These are phyloP conservation scores for Anacardium occidentale DNA, from an alignment of 345 rosid genomes.

Conservation along the genomic window DNA sequence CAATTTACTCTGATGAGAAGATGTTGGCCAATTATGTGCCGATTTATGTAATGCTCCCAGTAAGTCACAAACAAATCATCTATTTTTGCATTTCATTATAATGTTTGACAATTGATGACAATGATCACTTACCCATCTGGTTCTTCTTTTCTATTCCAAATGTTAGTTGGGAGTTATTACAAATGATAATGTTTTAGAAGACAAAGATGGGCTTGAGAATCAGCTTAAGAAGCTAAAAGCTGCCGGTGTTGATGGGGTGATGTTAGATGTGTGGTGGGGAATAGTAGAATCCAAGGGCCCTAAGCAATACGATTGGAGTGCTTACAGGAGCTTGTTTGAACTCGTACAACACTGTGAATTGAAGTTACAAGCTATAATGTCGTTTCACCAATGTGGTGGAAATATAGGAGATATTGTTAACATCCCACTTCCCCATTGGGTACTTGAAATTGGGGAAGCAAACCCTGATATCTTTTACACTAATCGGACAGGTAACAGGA, in stretches of 20 bases:
- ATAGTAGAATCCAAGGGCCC: conserved; percentile 65
- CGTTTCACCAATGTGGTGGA: conserved; percentile 88
- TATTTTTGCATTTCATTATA: background rate
- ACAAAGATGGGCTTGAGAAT: conserved; percentile 35
- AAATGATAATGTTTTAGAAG: conserved; percentile 49
- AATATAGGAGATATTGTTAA: conserved; percentile 73
- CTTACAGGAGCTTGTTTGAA: conserved; percentile 63
- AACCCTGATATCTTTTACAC: conserved; percentile 74
- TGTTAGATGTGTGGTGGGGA: conserved; percentile 93
- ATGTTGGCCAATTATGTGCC: conserved; percentile 73
- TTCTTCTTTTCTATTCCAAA: background rate
- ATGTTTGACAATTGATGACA: background rate
- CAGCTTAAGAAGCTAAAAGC: conserved; percentile 64
- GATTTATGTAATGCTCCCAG: conserved; percentile 82
- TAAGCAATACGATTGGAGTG: conserved; percentile 64
- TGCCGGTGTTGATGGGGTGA: conserved; percentile 73
- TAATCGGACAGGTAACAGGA: conserved; percentile 51
- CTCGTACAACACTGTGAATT: conserved; percentile 46
- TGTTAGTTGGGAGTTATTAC: conserved; percentile 63
- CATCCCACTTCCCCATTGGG: conserved; percentile 79
- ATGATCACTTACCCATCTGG: background rate
- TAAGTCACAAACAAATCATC: conserved; percentile 33
- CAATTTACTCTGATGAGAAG: conserved; percentile 31
- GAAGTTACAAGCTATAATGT: conserved; percentile 79
- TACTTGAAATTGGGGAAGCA: conserved; percentile 48